Conservation (phyloP, 306 rosid species). For the Citrullus mucosospermus region DNA sequence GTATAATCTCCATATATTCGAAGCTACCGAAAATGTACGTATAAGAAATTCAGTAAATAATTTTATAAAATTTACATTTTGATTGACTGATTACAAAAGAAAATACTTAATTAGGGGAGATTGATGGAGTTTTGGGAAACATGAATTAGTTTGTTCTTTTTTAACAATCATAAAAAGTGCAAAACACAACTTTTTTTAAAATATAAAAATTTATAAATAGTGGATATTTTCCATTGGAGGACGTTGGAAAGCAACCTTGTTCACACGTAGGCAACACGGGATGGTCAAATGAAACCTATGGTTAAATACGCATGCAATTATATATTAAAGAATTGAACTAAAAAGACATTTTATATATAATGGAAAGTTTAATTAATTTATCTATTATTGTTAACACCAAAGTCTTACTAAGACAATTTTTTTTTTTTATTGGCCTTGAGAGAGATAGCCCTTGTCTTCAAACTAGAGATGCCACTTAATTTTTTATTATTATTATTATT, state of each 20-base stretch:
- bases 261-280: constrained; percentile 2
- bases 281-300: not conserved
- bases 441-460: not conserved
- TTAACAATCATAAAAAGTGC: not conserved
- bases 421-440: not conserved
- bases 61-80: not conserved
- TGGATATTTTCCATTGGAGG: not conserved
- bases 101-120: not conserved
- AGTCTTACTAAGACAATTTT: not conserved
- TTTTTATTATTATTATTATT: too few relatives aligned
- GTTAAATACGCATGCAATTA: not conserved
- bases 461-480: not conserved
- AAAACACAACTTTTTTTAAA: not conserved
- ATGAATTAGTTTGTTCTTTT: not conserved
- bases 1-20: not conserved
- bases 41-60: not conserved
- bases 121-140: not conserved
- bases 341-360: too few relatives aligned
- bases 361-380: not conserved
- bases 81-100: not conserved
- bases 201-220: not conserved
- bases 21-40: not conserved
- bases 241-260: not conserved
- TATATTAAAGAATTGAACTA: not conserved
- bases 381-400: not conserved